These are phyloP conservation scores for Grigorovia yakushimaensis DNA, from an alignment of 805 yeast genomes.

Conservation along the genomic window DNA sequence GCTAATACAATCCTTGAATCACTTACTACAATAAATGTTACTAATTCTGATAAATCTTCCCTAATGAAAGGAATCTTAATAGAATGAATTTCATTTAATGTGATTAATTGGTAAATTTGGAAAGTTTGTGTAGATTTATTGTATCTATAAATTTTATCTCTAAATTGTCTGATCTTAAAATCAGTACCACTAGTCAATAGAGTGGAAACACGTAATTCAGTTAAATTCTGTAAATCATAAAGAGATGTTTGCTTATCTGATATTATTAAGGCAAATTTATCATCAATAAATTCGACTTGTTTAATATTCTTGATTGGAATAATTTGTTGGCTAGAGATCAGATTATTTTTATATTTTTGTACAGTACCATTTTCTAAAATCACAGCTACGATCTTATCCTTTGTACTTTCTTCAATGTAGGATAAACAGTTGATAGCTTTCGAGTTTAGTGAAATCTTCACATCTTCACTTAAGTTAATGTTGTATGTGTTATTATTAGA, in stretches of 20 bases:
- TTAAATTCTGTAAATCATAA: conserved; percentile 7
- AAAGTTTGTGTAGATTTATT: background rate
- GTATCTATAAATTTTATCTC: conserved; percentile 7
- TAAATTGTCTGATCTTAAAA: conserved; percentile 3
- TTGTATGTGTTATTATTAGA: conserved; percentile 3
- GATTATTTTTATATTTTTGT: conserved; percentile 16
- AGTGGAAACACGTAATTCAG: conserved; percentile 7
- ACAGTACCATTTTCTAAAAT: conserved; percentile 24
- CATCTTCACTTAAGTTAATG: conserved; percentile 5
- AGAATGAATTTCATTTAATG: conserved; percentile 6
- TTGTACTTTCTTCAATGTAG: conserved; percentile 5
- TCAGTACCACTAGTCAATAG: background rate
- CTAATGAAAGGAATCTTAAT: conserved; percentile 21
- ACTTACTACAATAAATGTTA: conserved; percentile 23
- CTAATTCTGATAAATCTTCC: conserved; percentile 4
- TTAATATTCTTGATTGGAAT: conserved; percentile 7
- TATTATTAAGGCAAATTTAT: conserved; percentile 5
- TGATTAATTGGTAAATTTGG: conserved; percentile 7
- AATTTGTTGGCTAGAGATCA: background rate
- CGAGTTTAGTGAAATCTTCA: conserved; percentile 4
- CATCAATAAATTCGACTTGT: conserved; percentile 8
- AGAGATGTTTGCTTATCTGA: conserved; percentile 3
- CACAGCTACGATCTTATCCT: conserved; percentile 9
- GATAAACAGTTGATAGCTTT: conserved; percentile 5
- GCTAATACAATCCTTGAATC: conserved; percentile 24